These are phyloP conservation scores for Hymenoscyphus repandus DNA, from an alignment of 2,329 filamentous ascomycete genomes.

Conservation along the genomic window DNA sequence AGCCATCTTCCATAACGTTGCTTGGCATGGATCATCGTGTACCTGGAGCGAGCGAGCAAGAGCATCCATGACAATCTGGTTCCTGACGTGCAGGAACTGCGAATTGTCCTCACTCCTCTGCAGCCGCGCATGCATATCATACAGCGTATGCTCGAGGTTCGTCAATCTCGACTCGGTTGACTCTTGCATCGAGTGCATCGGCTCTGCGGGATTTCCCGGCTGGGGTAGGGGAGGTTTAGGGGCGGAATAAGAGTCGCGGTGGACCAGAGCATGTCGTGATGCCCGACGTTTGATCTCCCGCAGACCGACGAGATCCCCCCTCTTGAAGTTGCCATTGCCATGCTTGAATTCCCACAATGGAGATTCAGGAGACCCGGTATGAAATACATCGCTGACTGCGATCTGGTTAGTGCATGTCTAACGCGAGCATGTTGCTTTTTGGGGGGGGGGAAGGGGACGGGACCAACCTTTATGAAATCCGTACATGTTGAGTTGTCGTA, in stretches of 20 bases:
- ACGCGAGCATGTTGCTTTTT: too few relatives aligned
- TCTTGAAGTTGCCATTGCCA: constrained; percentile 93
- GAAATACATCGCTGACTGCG: constrained; percentile 94
- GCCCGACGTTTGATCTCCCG: constrained; percentile 94
- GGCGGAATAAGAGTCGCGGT: constrained; percentile 80
- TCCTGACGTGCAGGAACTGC: constrained; percentile 72
- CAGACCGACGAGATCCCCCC: constrained; percentile 83
- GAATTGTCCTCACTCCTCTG: constrained; percentile 80
- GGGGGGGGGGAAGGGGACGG: too few relatives aligned
- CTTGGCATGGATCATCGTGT: constrained; percentile 37
- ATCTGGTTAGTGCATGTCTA: constrained; percentile 7
- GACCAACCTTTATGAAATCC: constrained; percentile 92
- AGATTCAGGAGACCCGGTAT: constrained; percentile 87
- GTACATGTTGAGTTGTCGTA: constrained; percentile 98
- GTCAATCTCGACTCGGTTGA: constrained; percentile 69
- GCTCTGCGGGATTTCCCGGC: constrained; percentile 78
- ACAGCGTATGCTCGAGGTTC: constrained; percentile 74
- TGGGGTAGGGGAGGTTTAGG: constrained; percentile 72
- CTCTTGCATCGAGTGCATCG: constrained; percentile 66
- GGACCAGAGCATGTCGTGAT: constrained; percentile 86
- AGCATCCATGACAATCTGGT: constrained; percentile 76
- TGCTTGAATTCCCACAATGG: constrained; percentile 99
- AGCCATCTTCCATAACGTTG: constrained; percentile 54
- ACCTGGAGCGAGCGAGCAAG: constrained; percentile 68
- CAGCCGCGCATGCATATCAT: constrained; percentile 71